These are phyloP conservation scores for Tolypocladium capitatum DNA, from an alignment of 2,329 filamentous ascomycete genomes.

Conservation along the genomic window DNA sequence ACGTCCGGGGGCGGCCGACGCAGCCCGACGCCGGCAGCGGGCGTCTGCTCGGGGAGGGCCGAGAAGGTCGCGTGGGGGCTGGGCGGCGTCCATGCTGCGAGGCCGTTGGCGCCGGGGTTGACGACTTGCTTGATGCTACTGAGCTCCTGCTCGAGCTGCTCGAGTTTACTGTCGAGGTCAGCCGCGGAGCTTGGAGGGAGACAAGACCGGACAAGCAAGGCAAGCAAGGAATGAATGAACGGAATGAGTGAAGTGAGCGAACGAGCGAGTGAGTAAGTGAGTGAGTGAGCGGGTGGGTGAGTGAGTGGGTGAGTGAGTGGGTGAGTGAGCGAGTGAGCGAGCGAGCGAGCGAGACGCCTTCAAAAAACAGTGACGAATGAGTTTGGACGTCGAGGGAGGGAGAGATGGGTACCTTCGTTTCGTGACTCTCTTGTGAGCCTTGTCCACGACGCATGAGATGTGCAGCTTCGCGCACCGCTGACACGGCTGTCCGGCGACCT, in stretches of 20 bases:
- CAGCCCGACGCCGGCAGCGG: conserved; percentile 4
- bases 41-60: conserved; percentile 9
- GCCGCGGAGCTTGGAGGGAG: neutral
- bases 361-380: too few relatives aligned
- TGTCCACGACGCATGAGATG: conserved; percentile 31
- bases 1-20: conserved; percentile 4
- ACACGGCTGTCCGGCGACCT: conserved; percentile 25
- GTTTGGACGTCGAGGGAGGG: neutral
- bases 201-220: neutral
- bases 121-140: conserved; percentile 41
- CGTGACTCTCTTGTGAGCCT: conserved; percentile 32
- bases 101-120: conserved; percentile 11
- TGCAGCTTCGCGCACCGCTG: conserved; percentile 31
- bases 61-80: conserved; percentile 14
- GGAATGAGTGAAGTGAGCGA: too few relatives aligned
- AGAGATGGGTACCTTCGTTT: conserved; percentile 29
- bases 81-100: conserved; percentile 14
- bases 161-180: conserved; percentile 31
- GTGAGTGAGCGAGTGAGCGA: too few relatives aligned
- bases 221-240: neutral
- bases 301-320: too few relatives aligned
- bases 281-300: too few relatives aligned
- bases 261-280: too few relatives aligned
- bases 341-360: too few relatives aligned
- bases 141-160: conserved; percentile 41